Base-by-base conservation (phyloP, 2,329 filamentous ascomycete genomes). In the Graphium sp. region DNA sequence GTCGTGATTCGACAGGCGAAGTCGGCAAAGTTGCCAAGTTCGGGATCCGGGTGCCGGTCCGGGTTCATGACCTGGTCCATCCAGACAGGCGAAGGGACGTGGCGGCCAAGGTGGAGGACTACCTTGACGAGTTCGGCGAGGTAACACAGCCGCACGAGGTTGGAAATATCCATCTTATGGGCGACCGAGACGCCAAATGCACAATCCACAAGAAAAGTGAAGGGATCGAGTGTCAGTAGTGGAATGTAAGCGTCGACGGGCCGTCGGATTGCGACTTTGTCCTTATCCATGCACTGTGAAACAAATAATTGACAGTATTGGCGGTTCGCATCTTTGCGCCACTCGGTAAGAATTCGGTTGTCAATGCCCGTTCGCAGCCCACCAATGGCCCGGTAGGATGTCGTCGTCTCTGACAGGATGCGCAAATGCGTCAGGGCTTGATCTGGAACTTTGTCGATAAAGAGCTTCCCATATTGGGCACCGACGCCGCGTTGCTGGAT, bases 71-170 rank as follows among this genome's bases (percentile, higher is more conserved):
- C 50, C 24, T 49, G 50, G 16, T 54, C 50, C 8, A 66, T 43
- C 59, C 63, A 74, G 30, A 48, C 52, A 5, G 55, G 49, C 4
- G 53, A 45, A 0, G 64, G 56, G 26, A 70, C 60, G 41, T 68
- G 69, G 27, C 58, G 60, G 15, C 60, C 58, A 46, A 72, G 59
- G 41, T 68, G 59, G 35, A 61, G 62, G 11, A 83, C 64, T 5
- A 84, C 74, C 52, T 92, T 91, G 34, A 91, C 72, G 32, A 98
- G 72, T 51, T 98, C 89, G 3, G 82, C 82, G 31, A 92, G 63
- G 45, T 92, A 94, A 53, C 84, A 94, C 25, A 95, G 58, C 21
- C 78, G 74, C 28, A 95, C 53, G 29, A 95, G 50, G 47, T 93
- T 79, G 22, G 75, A 67, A 23, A 91, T 70, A 31, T 91, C 80